Base-by-base conservation (phyloP, 1,284 basidiomycete genomes). In the Anthracocystis walkeri region DNA sequence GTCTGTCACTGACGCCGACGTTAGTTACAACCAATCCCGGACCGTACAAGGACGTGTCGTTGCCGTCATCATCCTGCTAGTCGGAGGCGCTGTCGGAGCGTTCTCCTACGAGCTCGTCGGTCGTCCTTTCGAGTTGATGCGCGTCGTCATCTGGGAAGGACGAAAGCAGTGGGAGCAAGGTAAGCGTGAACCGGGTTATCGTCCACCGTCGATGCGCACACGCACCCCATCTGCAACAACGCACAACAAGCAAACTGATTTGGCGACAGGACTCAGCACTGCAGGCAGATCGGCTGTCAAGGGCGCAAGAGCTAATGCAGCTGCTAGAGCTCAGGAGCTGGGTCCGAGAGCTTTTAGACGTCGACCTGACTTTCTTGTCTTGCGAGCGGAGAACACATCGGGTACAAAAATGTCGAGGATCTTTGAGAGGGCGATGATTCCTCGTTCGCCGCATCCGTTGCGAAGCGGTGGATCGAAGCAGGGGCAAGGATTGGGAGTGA, bases 71-170 rank as follows among this genome's bases (percentile, higher is more conserved):
- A 75, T 68, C 59, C 81, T 80, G 40, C 66, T 79, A 12, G 59
- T 74, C 0, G 83, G 83, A 41, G 83, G 83, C 11, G 83, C 80
- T 16, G 50, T 83, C 6, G 83, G 83, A 40, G 83, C 82, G 0
- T 60, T 77, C 25, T 51, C 77, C 11, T 85, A 84, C 62, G 81
- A 83, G 56, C 50, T 83, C 5, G 78, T 86, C 7, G 83, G 85
- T 0, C 60, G 86, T 7, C 86, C 86, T 4, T 83, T 85, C 50
- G 86, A 86, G 58, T 63, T 85, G 44, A 74, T 82, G 68, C 72
- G 86, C 10, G 75, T 75, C 3, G 85, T 85, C 16, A 79, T 86
- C 21, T 85, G 78, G 79, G 76, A 85, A 35, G 84, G 85, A 0
- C 44, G 81, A 7, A 71, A 81, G 45, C 60, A 70, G 21, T 84